phyloP scores from a whole-genome alignment of 1,284 basidiomycete genomes.

The Trichosporon asahii region DNA sequence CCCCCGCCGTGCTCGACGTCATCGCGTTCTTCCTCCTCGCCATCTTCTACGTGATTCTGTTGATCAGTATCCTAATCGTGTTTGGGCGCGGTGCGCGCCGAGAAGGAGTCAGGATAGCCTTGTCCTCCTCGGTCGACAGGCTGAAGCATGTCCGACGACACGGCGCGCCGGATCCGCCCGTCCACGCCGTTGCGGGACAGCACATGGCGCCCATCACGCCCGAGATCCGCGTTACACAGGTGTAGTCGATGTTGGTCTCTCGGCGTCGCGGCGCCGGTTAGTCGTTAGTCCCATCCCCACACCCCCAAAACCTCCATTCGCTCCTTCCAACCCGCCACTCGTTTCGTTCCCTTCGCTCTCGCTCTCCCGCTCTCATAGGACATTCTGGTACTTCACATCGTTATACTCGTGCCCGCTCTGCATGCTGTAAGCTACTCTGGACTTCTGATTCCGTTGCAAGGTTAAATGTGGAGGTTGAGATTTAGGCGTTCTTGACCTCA shows the following conservation, averaged over 20 bases:
- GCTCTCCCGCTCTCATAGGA: background rate
- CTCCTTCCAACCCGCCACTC: background rate
- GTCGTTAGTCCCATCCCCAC: background rate
- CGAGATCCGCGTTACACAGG: background rate
- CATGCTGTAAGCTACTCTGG: background rate
- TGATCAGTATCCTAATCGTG: background rate
- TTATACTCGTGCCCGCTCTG: background rate
- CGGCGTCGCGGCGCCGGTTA: no score
- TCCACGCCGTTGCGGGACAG: background rate
- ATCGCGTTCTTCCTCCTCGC: conserved; percentile 3
- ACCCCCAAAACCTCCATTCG: background rate
- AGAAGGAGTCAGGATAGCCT: background rate
- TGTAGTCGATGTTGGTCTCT: background rate
- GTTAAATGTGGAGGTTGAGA: no score
- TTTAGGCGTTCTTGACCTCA: conserved; percentile 17
- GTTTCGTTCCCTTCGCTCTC: background rate
- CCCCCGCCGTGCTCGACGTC: conserved; percentile 1
- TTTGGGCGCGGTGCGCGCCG: background rate
- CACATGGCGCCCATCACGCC: background rate
- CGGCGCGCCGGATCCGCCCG: background rate
- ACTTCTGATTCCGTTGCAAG: background rate
- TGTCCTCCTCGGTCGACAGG: background rate
- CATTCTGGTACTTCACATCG: background rate
- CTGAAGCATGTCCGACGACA: background rate
- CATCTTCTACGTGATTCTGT: background rate